Evolutionary conservation across 352 stramenopile genomes (phyloP), one percentile per base, ranked within the genome.

Genomic region (Elongisporangium undulatum): DNA sequence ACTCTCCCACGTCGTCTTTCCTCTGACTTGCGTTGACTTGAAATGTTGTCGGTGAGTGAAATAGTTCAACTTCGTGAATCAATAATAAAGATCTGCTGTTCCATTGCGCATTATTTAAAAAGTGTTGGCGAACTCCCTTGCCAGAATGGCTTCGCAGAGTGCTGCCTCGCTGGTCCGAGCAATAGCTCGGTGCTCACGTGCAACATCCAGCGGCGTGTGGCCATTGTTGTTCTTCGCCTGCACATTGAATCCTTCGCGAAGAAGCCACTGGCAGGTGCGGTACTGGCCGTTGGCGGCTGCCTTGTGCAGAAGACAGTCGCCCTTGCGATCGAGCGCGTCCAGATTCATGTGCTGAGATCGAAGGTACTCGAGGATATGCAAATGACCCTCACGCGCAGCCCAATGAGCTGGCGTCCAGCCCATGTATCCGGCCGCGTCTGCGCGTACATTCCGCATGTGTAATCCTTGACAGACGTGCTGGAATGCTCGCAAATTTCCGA

Each of bases 341-440:
- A 92, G 71, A 49, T 89, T 89, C 50, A 80, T 76, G 48, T 78
- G 67, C 16, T 68, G 53, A 8, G 65, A 58, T 4, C 64, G 66
- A 3, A 93, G 58, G 55, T 87, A 83, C 59, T 89, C 77, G 10
- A 93, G 70, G 20, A 91, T 67, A 34, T 82, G 63, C 4, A 89
- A 52, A 53, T 91, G 81, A 3, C 83, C 83, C 13, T 89, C 69
- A 15, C 81, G 75, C 7, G 81, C 81, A 15, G 83, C 81, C 83
- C 83, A 93, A 53, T 93, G 83, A 6, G 81, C 83, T 2, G 83
- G 71, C 16, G 81, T 90, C 81, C 83, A 93, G 29, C 81, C 83
- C 74, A 93, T 83, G 38, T 86, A 87, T 4, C 83, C 83, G 0
- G 73, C 72, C 10, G 67, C 64, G 59, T 91, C 78, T 0, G 84